Evolutionary conservation across 495 filamentous ascomycete genomes (phyloP), one percentile per base, ranked within the genome.

Genomic region (Penicillium taxi): DNA sequence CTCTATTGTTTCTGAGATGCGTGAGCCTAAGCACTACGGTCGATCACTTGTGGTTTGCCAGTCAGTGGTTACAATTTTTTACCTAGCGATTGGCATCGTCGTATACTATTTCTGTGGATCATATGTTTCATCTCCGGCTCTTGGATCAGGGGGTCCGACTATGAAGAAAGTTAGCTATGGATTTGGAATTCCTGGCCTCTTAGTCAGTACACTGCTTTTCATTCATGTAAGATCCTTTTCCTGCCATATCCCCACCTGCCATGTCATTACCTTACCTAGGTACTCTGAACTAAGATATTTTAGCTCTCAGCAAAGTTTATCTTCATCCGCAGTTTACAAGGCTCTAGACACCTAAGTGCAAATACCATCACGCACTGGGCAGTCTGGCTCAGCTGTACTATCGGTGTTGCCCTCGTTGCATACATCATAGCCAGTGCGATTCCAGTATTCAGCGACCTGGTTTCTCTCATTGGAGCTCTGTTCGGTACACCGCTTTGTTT

Each of bases 1-100:
- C 65, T 70, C 67, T 16, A 81, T 89, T 53, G 79, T 78, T 47
- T 72, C 77, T 27, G 82, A 87, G 55, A 81, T 87, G 74, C 76
- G 79, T 44, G 70, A 77, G 0, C 80, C 79, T 1, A 44, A 47
- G 12, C 72, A 80, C 37, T 82, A 70, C 42, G 57, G 59, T 26
- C 74, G 74, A 56, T 67, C 80, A 6, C 64, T 84, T 9, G 13
- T 55, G 0, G 18, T 52, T 7, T 59, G 55, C 41, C 59, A 60
- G 20, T 21, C 31, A 9, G 74, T 72, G 18, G 41, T 72, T 30
- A 71, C 73, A 14, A 71, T 67, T 33, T 68, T 84, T 27, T 86
- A 88, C 58, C 72, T 74, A 15, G 34, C 78, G 19, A 73, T 80
- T 5, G 78, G 75, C 11, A 63, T 70, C 4, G 58, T 86, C 5